Percentiles rank a stretch among this genome's conserved stretches.
Conservation (phyloP, 2,329 filamentous ascomycete species). For the Fusarium papillatum region DNA sequence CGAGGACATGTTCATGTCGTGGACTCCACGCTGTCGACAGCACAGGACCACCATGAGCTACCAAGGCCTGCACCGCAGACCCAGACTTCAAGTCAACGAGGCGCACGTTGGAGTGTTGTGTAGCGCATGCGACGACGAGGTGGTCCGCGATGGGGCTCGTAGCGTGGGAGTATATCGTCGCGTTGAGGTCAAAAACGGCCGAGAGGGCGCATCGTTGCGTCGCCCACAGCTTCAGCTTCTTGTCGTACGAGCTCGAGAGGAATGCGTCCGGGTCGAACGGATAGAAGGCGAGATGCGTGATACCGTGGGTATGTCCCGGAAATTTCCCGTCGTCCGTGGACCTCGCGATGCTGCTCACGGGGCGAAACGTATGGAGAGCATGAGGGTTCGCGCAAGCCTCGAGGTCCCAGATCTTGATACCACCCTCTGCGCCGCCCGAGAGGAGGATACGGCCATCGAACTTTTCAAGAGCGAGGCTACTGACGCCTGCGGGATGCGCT, state of each 20-base stretch:
- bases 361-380: slow-evolving; percentile 63
- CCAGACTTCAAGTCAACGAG: slow-evolving; percentile 90
- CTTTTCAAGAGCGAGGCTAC: slow-evolving; percentile 82
- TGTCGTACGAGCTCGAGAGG: slow-evolving; percentile 83
- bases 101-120: slow-evolving; percentile 86
- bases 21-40: slow-evolving; percentile 87
- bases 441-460: slow-evolving; percentile 84
- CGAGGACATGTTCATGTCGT: slow-evolving; percentile 81
- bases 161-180: slow-evolving; percentile 82
- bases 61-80: slow-evolving; percentile 76
- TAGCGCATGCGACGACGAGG: slow-evolving; percentile 88
- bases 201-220: slow-evolving; percentile 72
- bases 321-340: slow-evolving; percentile 48
- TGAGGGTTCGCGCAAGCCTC: slow-evolving; percentile 68
- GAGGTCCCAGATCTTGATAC: slow-evolving; percentile 89
- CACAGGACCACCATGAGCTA: slow-evolving; percentile 77
- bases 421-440: slow-evolving; percentile 88
- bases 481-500: slow-evolving; percentile 86
- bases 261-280: slow-evolving; percentile 84
- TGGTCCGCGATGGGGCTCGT: slow-evolving; percentile 80
- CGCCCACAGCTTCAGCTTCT: slow-evolving; percentile 81
- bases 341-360: slow-evolving; percentile 65
- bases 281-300: slow-evolving; percentile 84
- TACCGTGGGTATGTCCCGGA: slow-evolving; percentile 73
- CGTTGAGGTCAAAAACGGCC: slow-evolving; percentile 76